These are phyloP conservation scores for Stygiomarasmius scandens DNA, from an alignment of 1,284 basidiomycete genomes.

Conservation along the genomic window DNA sequence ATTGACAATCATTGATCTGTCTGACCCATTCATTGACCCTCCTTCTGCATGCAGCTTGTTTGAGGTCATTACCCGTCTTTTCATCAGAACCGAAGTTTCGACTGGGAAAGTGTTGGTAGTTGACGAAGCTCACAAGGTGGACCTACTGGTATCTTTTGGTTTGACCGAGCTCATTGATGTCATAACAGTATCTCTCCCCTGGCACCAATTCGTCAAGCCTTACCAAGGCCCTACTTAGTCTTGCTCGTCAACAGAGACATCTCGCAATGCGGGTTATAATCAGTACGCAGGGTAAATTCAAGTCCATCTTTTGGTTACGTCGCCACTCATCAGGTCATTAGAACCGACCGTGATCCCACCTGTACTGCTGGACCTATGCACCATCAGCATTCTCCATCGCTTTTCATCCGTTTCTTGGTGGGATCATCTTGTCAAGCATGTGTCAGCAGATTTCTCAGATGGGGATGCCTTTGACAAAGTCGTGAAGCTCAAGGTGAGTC, in stretches of 20 bases:
- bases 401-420: slow-evolving; percentile 79
- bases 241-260: slow-evolving; percentile 73
- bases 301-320: not conserved
- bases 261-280: slow-evolving; percentile 72
- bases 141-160: not conserved
- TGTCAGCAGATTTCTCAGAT: slow-evolving; percentile 60
- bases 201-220: slow-evolving; percentile 51
- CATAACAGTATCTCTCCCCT: slow-evolving; percentile 58
- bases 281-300: slow-evolving; percentile 62
- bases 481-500: slow-evolving; percentile 60
- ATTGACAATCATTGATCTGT: slow-evolving; percentile 66
- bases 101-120: slow-evolving; percentile 74
- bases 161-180: slow-evolving; percentile 1
- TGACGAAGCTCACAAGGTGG: slow-evolving; percentile 75
- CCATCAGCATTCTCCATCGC: slow-evolving; percentile 64
- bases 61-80: slow-evolving; percentile 67
- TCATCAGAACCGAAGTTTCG: slow-evolving; percentile 60
- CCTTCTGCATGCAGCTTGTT: slow-evolving; percentile 69
- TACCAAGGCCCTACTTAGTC: slow-evolving; percentile 56
- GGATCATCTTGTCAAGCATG: slow-evolving; percentile 66
- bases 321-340: slow-evolving; percentile 26
- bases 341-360: slow-evolving; percentile 75
- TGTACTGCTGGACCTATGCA: slow-evolving; percentile 68
- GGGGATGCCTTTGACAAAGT: slow-evolving; percentile 67
- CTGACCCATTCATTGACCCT: slow-evolving; percentile 73